Percentiles rank a stretch among this genome's conserved stretches.
These are phyloP conservation scores for Kalmusia sp. DNA, from an alignment of 2,329 filamentous ascomycete species.

Conservation along the genomic window DNA sequence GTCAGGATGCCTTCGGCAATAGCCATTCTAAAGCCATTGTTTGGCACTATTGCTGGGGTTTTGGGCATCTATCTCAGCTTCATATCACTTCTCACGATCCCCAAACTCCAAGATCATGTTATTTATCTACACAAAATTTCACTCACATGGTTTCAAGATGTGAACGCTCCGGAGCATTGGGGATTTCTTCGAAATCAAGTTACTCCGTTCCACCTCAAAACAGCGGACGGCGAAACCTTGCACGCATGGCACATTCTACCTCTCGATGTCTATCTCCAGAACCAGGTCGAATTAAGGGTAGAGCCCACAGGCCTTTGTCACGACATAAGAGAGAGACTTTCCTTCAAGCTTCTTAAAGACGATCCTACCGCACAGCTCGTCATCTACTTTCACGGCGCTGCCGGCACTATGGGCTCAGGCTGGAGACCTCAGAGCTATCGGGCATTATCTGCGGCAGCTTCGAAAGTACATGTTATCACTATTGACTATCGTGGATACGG, in stretches of 20 bases:
- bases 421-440: constrained; percentile 64
- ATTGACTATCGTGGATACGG: constrained; percentile 71
- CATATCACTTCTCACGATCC: constrained; percentile 55
- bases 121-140: constrained; percentile 64
- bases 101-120: constrained; percentile 61
- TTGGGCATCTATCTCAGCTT: constrained; percentile 50
- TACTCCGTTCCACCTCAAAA: constrained; percentile 56
- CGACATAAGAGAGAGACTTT: constrained; percentile 64
- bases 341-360: constrained; percentile 67
- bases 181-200: constrained; percentile 59
- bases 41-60: constrained; percentile 26
- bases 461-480: constrained; percentile 63
- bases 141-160: constrained; percentile 62
- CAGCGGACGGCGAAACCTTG: constrained; percentile 50
- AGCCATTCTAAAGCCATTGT: constrained; percentile 27
- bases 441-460: constrained; percentile 57
- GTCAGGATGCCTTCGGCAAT: constrained; percentile 25
- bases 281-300: constrained; percentile 49
- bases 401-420: constrained; percentile 63
- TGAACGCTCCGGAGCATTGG: constrained; percentile 57
- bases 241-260: constrained; percentile 61
- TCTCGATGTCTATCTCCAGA: constrained; percentile 52
- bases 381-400: constrained; percentile 67
- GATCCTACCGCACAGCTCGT: constrained; percentile 70
- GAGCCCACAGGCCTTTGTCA: constrained; percentile 56